Conservation (phyloP, 805 yeast species). For the Kuraishia capsulata region DNA sequence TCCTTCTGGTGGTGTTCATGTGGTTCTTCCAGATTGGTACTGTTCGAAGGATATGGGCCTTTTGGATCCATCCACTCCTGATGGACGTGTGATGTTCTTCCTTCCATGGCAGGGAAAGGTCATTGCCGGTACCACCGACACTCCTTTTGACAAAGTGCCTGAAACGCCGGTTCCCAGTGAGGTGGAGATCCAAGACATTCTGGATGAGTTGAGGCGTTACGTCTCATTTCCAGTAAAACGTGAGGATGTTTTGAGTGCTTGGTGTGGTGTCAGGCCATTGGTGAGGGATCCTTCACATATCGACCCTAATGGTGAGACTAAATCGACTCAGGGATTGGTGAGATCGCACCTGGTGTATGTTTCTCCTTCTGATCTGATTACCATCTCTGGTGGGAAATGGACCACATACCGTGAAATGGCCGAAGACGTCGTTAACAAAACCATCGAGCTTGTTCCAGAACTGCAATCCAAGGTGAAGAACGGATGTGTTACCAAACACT, state of each 20-base stretch:
- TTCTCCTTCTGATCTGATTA: slow-evolving; percentile 63
- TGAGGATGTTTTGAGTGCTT: slow-evolving; percentile 86
- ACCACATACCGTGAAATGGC: slow-evolving; percentile 98
- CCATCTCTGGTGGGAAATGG: slow-evolving; percentile 97
- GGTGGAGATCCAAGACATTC: slow-evolving; percentile 79
- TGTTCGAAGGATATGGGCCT: slow-evolving; percentile 84
- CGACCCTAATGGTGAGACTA: slow-evolving; percentile 29
- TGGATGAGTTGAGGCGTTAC: slow-evolving; percentile 83
- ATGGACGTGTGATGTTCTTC: slow-evolving; percentile 95
- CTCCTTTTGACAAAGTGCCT: slow-evolving; percentile 65
- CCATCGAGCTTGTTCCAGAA: slow-evolving; percentile 37
- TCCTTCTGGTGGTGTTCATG: slow-evolving; percentile 91
- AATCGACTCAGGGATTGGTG: slow-evolving; percentile 78
- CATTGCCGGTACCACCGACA: slow-evolving; percentile 93
- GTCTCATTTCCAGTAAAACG: slow-evolving; percentile 82
- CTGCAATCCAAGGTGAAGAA: slow-evolving; percentile 19
- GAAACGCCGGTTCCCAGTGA: slow-evolving; percentile 79
- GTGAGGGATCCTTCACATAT: slow-evolving; percentile 68
- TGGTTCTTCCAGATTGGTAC: slow-evolving; percentile 85
- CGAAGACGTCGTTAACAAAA: slow-evolving; percentile 78
- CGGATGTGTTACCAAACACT: slow-evolving; percentile 44
- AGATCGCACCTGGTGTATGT: slow-evolving; percentile 78
- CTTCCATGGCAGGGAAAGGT: slow-evolving; percentile 98
- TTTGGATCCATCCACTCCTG: slow-evolving; percentile 85
- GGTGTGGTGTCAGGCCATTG: slow-evolving; percentile 96